Conservation (phyloP, 768 basidiomycete species). For the Cyclocybe aegerita region DNA sequence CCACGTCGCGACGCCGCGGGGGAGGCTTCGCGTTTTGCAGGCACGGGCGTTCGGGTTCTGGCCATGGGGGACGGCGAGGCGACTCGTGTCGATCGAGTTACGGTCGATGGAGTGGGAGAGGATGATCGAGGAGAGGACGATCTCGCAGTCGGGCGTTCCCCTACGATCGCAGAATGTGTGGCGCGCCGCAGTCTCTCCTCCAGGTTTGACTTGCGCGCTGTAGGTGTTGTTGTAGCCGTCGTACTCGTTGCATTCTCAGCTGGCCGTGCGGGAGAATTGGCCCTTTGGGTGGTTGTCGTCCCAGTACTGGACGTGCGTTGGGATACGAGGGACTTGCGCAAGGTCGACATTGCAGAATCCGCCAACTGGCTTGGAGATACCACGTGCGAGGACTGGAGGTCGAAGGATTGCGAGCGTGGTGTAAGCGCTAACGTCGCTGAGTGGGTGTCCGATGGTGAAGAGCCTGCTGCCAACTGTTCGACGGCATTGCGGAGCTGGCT, state of each 20-base stretch:
- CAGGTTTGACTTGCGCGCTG: constrained; percentile 52
- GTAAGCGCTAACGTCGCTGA: constrained; percentile 4
- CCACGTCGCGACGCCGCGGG: constrained; percentile 4
- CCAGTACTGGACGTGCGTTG: constrained; percentile 45
- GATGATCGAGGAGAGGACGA: constrained; percentile 4
- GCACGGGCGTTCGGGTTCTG: constrained; percentile 6
- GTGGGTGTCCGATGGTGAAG: constrained; percentile 27
- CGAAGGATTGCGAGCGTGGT: constrained; percentile 36
- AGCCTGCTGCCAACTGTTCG: constrained; percentile 59
- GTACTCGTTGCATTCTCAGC: constrained; percentile 3
- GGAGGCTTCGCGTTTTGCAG: constrained; percentile 17
- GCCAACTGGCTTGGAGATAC: constrained; percentile 55
- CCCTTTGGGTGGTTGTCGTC: constrained; percentile 25
- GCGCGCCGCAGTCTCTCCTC: constrained; percentile 78
- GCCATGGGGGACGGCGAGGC: constrained; percentile 37
- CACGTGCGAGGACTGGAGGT: constrained; percentile 23
- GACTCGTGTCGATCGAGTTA: constrained; percentile 12
- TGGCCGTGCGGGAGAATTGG: constrained; percentile 9
- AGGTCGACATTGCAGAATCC: constrained; percentile 56
- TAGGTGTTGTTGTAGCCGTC: not conserved
- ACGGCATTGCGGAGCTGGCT: constrained; percentile 73
- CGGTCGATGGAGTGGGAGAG: constrained; percentile 27
- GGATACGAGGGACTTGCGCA: constrained; percentile 61
- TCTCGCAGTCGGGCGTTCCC: constrained; percentile 22
- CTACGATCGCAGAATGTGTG: constrained; percentile 51